Percentiles rank a stretch among this genome's conserved stretches.
Evolutionary conservation across 164 flowering plant genomes (phyloP).

Genomic region (Vitis labrusca): DNA sequence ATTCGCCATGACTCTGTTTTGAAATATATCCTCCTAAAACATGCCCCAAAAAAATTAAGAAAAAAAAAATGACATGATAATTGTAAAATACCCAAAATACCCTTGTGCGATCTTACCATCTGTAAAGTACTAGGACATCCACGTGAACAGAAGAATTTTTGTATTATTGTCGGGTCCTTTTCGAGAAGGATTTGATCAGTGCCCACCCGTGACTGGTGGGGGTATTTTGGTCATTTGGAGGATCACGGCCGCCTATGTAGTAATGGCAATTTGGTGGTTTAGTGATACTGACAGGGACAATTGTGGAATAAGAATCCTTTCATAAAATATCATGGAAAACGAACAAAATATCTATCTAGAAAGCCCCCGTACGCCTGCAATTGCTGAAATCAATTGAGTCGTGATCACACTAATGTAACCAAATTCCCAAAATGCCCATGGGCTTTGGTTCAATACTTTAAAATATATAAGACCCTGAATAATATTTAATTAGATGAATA

Average conservation of each 20-base stretch:
- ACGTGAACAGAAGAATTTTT: constrained; percentile 22
- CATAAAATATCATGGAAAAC: not conserved
- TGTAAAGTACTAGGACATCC: not conserved
- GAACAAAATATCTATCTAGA: constrained; percentile 8
- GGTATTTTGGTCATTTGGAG: constrained; percentile 5
- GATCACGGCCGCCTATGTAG: not conserved
- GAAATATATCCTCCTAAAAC: no score
- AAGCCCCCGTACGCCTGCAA: constrained; percentile 19
- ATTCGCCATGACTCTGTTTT: no score
- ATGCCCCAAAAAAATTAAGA: no score
- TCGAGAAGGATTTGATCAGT: constrained; percentile 13
- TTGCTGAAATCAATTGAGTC: constrained; percentile 2
- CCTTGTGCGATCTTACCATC: no score
- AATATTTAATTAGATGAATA: no score
- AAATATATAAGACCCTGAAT: no score
- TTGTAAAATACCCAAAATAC: no score
- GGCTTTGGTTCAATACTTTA: not conserved
- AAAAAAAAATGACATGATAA: no score
- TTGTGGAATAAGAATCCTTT: constrained; percentile 6
- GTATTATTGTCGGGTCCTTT: constrained; percentile 18
- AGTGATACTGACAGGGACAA: not conserved
- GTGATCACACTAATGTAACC: not conserved
- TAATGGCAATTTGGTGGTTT: constrained; percentile 7
- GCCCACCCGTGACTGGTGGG: constrained; percentile 17
- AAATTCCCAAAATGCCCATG: not conserved